These are phyloP conservation scores for Monilinia fructicola DNA, from an alignment of 2,329 filamentous ascomycete genomes.

Conservation along the genomic window DNA sequence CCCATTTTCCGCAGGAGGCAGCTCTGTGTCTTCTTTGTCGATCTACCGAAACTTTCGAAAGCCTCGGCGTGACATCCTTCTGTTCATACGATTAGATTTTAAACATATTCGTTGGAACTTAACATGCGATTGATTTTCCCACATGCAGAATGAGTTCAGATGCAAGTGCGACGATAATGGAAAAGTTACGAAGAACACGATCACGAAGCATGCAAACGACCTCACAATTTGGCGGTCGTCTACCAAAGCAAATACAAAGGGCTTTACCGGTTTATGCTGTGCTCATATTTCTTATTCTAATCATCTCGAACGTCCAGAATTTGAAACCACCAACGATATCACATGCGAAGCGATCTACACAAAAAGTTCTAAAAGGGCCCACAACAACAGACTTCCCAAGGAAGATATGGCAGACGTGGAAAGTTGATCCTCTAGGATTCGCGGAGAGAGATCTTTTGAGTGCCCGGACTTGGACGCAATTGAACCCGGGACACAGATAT, in stretches of 20 bases:
- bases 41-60: constrained; percentile 3
- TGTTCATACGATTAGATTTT: background rate
- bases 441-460: constrained; percentile 60
- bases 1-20: background rate
- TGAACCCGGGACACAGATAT: constrained; percentile 62
- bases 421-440: constrained; percentile 65
- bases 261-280: constrained; percentile 35
- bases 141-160: constrained; percentile 13
- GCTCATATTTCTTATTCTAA: constrained; percentile 33
- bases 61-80: background rate
- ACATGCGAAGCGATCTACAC: constrained; percentile 19
- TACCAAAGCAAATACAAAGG: constrained; percentile 33
- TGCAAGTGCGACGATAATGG: constrained; percentile 12
- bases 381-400: constrained; percentile 49
- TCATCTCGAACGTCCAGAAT: constrained; percentile 30
- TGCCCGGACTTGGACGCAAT: constrained; percentile 63
- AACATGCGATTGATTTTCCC: constrained; percentile 16
- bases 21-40: background rate
- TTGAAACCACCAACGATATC: constrained; percentile 25
- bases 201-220: constrained; percentile 21
- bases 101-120: background rate
- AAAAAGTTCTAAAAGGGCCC: background rate
- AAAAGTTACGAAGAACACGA: constrained; percentile 22
- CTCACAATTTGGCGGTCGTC: constrained; percentile 45
- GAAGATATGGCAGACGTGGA: constrained; percentile 80